These are phyloP conservation scores for Hypericum androsaemum DNA, from an alignment of 345 rosid species.

Conservation along the genomic window DNA sequence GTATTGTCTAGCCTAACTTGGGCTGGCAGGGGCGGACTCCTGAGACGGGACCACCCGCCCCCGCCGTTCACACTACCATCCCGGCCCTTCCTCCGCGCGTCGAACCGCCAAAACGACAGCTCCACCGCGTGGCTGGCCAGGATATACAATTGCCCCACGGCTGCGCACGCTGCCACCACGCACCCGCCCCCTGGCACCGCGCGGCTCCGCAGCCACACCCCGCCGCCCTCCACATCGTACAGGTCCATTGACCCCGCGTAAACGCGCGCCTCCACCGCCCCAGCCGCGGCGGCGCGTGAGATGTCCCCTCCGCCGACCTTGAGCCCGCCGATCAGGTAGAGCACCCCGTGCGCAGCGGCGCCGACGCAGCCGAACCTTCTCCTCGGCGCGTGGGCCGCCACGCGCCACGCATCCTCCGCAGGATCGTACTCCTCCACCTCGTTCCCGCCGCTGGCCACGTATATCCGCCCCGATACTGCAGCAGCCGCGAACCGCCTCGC, in stretches of 20 bases:
- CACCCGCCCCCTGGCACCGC: constrained; percentile 87
- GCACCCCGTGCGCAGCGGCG: constrained; percentile 62
- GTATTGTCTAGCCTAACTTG: constrained; percentile 60
- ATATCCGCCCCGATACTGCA: constrained; percentile 47
- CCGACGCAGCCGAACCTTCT: constrained; percentile 78
- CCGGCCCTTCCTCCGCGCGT: constrained; percentile 34
- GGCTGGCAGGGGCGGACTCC: constrained; percentile 65
- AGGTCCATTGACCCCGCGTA: constrained; percentile 88
- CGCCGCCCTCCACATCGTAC: constrained; percentile 50
- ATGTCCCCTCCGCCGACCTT: constrained; percentile 43
- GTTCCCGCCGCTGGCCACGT: constrained; percentile 67
- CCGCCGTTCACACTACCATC: constrained; percentile 20
- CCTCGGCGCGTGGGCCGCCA: constrained; percentile 46
- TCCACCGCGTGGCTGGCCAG: constrained; percentile 83
- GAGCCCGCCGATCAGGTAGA: constrained; percentile 81
- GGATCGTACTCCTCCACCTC: constrained; percentile 89
- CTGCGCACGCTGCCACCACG: constrained; percentile 78
- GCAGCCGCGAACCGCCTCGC: constrained; percentile 75
- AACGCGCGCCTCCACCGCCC: constrained; percentile 42
- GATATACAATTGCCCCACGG: constrained; percentile 45
- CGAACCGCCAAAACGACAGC: constrained; percentile 78
- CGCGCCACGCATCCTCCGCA: constrained; percentile 45
- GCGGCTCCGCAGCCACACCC: constrained; percentile 63
- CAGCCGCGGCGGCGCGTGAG: constrained; percentile 26
- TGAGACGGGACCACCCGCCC: constrained; percentile 74